Evolutionary conservation across 2,329 filamentous ascomycete genomes (phyloP).

Genomic region (Fonsecaea pedrosoi): DNA sequence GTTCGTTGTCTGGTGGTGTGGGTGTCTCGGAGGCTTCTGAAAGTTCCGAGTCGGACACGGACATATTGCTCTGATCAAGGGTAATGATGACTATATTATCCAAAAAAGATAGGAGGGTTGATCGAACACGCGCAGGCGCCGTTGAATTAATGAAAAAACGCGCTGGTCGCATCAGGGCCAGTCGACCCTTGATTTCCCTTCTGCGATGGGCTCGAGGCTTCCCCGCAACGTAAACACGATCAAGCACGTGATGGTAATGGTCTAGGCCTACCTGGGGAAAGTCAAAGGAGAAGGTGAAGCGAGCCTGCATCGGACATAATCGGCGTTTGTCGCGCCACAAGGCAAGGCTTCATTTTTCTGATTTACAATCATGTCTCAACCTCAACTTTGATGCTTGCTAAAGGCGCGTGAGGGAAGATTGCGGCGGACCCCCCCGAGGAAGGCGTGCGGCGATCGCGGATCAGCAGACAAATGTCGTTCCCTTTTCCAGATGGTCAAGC

Average conservation of each 20-base stretch:
- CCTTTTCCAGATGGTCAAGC: slow-evolving; percentile 18
- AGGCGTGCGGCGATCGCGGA: neutral
- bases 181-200: slow-evolving; percentile 4
- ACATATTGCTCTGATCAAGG: slow-evolving; percentile 1
- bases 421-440: neutral
- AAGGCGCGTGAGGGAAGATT: neutral
- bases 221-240: slow-evolving; percentile 14
- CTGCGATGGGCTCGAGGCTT: slow-evolving; percentile 9
- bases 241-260: slow-evolving; percentile 8
- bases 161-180: neutral
- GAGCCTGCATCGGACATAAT: slow-evolving; percentile 1
- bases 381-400: neutral
- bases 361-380: neutral
- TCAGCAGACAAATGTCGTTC: slow-evolving; percentile 30
- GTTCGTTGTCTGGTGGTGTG: slow-evolving; percentile 44
- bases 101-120: neutral
- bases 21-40: slow-evolving; percentile 37
- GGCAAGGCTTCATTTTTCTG: neutral
- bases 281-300: neutral
- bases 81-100: neutral
- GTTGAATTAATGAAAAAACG: neutral
- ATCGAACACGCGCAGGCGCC: too few species aligned
- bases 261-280: neutral
- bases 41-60: slow-evolving; percentile 43
- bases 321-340: neutral